Evolutionary conservation across 129 eudicot species (phyloP).

Genomic region (Chrysanthemum makinoi): DNA sequence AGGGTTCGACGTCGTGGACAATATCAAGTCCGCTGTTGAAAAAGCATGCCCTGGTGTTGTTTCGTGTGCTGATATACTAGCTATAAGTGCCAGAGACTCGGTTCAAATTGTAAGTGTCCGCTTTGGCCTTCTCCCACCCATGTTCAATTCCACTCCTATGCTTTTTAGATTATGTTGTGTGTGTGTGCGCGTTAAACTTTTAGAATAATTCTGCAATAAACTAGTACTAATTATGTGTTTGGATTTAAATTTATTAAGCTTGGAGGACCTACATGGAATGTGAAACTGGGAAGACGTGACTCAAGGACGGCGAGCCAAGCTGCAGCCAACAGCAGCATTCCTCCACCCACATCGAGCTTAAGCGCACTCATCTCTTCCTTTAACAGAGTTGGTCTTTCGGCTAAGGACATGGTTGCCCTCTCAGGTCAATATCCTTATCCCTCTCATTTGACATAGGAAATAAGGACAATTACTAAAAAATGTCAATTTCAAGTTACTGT

Average conservation of each 20-base stretch:
- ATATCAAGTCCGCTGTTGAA: conserved; percentile 76
- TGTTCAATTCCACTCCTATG: too few species aligned
- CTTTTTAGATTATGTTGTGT: too few species aligned
- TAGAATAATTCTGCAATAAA: background rate
- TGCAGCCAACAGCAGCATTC: conserved; percentile 81
- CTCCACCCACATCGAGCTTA: conserved; percentile 70
- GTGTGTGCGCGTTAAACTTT: too few species aligned
- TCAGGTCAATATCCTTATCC: conserved; percentile 38
- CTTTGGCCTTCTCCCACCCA: too few species aligned
- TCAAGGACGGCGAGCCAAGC: conserved; percentile 72
- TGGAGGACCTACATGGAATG: conserved; percentile 87
- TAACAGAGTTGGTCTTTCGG: conserved; percentile 62
- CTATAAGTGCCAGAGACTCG: conserved; percentile 77
- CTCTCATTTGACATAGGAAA: background rate
- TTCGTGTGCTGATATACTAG: conserved; percentile 83
- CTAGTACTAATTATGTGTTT: background rate
- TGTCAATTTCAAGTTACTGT: conserved; percentile 67
- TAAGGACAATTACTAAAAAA: background rate
- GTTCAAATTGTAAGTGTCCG: conserved; percentile 49
- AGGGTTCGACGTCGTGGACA: conserved; percentile 78
- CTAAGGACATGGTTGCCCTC: conserved; percentile 77
- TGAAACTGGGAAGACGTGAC: conserved; percentile 85
- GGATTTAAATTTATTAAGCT: conserved; percentile 39
- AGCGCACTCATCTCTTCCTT: conserved; percentile 58
- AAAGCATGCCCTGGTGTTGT: conserved; percentile 82